Evolutionary conservation across 805 yeast genomes (phyloP).

Genomic region (Cyberlindnera xishuangbannaensis): DNA sequence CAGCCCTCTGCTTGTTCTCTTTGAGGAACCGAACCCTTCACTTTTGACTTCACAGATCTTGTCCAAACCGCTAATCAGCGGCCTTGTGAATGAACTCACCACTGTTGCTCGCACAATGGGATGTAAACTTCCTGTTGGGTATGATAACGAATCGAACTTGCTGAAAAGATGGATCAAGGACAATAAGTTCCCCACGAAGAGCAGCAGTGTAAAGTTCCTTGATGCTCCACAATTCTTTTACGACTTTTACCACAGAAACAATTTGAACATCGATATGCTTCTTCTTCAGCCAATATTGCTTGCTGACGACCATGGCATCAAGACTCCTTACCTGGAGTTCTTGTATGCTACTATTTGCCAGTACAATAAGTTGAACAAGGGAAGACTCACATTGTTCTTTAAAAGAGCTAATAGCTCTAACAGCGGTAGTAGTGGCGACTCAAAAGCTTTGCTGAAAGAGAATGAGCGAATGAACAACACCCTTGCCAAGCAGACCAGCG

Average conservation of each 20-base stretch:
- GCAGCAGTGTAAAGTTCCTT: conserved; percentile 25
- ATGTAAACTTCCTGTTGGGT: conserved; percentile 62
- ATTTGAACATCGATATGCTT: conserved; percentile 66
- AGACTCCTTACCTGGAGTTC: conserved; percentile 88
- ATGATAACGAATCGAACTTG: conserved; percentile 58
- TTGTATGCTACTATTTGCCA: conserved; percentile 75
- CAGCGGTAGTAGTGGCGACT: conserved; percentile 17
- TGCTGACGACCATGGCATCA: conserved; percentile 83
- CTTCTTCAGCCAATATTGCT: conserved; percentile 80
- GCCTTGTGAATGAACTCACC: conserved; percentile 68
- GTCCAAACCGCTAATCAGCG: conserved; percentile 81
- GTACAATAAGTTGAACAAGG: conserved; percentile 31
- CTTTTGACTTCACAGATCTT: conserved; percentile 59
- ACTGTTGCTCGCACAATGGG: conserved; percentile 75
- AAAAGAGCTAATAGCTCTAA: conserved; percentile 24
- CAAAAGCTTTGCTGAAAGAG: conserved; percentile 3
- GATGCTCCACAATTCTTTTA: conserved; percentile 59
- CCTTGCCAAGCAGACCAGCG: conserved; percentile 6
- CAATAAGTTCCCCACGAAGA: conserved; percentile 4
- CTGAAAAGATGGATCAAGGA: conserved; percentile 42
- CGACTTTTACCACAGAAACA: conserved; percentile 53
- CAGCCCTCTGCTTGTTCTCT: conserved; percentile 66
- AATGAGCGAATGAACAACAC: conserved; percentile 5
- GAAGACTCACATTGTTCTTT: conserved; percentile 21
- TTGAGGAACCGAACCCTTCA: conserved; percentile 64